These are phyloP conservation scores for Houttuynia cordata DNA, from an alignment of 164 flowering plant species.

Conservation along the genomic window DNA sequence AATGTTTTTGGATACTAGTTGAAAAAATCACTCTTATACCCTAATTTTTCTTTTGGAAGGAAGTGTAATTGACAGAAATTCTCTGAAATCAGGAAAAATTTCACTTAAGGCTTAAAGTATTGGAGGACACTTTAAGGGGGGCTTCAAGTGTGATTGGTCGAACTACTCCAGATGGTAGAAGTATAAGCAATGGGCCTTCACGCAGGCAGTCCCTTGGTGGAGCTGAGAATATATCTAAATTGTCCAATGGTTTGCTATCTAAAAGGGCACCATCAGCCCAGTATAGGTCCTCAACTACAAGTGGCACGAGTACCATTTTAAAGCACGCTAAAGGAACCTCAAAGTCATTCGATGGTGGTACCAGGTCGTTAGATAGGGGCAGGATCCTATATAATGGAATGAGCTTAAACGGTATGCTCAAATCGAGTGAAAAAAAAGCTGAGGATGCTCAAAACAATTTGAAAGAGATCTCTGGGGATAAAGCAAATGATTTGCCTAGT, in stretches of 20 bases:
- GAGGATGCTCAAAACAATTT: slow-evolving; percentile 8
- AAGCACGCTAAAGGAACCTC: slow-evolving; percentile 31
- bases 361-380: slow-evolving; percentile 21
- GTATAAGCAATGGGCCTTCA: slow-evolving; percentile 50
- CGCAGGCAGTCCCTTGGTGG: slow-evolving; percentile 68
- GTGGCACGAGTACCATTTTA: slow-evolving; percentile 20
- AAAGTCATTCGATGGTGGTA: slow-evolving; percentile 46
- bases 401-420: slow-evolving; percentile 6
- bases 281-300: slow-evolving; percentile 15
- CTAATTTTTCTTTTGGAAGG: slow-evolving; percentile 2
- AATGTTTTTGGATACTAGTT: not conserved
- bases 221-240: slow-evolving; percentile 33
- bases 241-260: slow-evolving; percentile 30
- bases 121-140: slow-evolving; percentile 57
- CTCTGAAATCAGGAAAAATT: slow-evolving; percentile 36
- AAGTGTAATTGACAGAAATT: not conserved
- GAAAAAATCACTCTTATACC: not conserved
- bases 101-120: slow-evolving; percentile 54
- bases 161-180: slow-evolving; percentile 48
- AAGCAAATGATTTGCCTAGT: slow-evolving; percentile 9
- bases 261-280: slow-evolving; percentile 21
- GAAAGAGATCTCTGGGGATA: slow-evolving; percentile 12
- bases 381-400: slow-evolving; percentile 11
- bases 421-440: not conserved
- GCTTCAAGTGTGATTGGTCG: slow-evolving; percentile 31